Conservation (phyloP, 2,329 filamentous ascomycete species). For the Venturiaceae sp. region DNA sequence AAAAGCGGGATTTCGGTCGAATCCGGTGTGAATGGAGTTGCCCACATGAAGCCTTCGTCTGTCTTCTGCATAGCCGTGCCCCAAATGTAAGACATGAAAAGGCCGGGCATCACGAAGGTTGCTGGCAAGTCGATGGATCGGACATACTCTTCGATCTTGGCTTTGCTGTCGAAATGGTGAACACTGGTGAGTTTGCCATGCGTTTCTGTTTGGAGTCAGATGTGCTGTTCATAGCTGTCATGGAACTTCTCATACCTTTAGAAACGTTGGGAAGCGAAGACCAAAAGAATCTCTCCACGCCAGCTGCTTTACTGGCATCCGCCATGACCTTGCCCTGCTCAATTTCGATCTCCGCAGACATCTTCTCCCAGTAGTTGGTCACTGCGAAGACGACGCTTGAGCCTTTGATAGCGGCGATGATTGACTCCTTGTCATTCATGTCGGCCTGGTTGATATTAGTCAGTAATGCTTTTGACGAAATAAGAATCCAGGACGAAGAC, state of each 20-base stretch:
- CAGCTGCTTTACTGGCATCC: slow-evolving; percentile 17
- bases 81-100: slow-evolving; percentile 15
- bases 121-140: slow-evolving; percentile 9
- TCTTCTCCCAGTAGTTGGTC: slow-evolving; percentile 41
- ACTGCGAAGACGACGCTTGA: slow-evolving; percentile 42
- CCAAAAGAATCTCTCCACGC: slow-evolving; percentile 29
- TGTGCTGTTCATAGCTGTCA: slow-evolving; percentile 5
- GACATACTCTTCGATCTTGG: slow-evolving; percentile 22
- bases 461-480: not conserved
- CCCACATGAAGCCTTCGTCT: slow-evolving; percentile 6
- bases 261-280: slow-evolving; percentile 19
- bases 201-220: too few species aligned
- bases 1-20: slow-evolving; percentile 10
- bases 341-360: slow-evolving; percentile 20
- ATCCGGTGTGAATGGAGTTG: slow-evolving; percentile 5
- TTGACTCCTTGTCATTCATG: slow-evolving; percentile 34
- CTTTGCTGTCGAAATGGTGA: slow-evolving; percentile 29
- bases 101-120: slow-evolving; percentile 15
- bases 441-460: slow-evolving; percentile 39
- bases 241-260: too few species aligned
- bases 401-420: slow-evolving; percentile 35
- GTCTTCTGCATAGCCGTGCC: not conserved
- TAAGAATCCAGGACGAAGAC: not conserved
- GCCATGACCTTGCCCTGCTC: slow-evolving; percentile 25
- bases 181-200: slow-evolving; percentile 20